A percentile compares a stretch with the other conserved stretches of the same genome.
Conservation (phyloP, 1,139 yeast species). For the Geotrichum europaeum region DNA sequence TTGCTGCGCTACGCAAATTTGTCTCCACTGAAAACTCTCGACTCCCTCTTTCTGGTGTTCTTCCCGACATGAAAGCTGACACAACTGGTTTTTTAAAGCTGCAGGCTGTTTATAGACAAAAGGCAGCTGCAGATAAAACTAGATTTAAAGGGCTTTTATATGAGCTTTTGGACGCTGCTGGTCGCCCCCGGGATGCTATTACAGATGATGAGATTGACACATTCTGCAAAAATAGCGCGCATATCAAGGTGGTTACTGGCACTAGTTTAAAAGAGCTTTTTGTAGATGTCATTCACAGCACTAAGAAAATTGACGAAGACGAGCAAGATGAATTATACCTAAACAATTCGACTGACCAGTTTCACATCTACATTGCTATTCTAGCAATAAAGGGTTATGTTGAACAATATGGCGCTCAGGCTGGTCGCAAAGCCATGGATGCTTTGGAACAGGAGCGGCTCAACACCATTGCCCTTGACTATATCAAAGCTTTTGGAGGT, state of each 20-base stretch:
- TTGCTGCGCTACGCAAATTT: conserved; percentile 51
- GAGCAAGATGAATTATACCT: not conserved
- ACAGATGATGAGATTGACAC: conserved; percentile 39
- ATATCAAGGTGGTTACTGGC: conserved; percentile 35
- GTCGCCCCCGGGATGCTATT: conserved; percentile 29
- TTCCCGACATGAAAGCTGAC: conserved; percentile 89
- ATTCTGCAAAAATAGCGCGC: conserved; percentile 56
- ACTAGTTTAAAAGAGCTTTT: conserved; percentile 4
- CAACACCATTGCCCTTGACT: conserved; percentile 18
- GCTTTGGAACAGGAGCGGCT: conserved; percentile 12
- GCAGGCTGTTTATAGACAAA: conserved; percentile 48
- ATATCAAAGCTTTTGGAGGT: conserved; percentile 18
- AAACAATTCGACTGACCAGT: conserved; percentile 17
- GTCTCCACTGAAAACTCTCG: conserved; percentile 31
- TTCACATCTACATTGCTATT: conserved; percentile 27
- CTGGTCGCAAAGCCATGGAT: conserved; percentile 17
- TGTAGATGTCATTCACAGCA: conserved; percentile 10
- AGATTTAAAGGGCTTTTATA: conserved; percentile 38
- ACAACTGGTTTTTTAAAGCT: conserved; percentile 56
- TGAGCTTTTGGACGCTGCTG: conserved; percentile 30
- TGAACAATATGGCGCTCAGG: conserved; percentile 21
- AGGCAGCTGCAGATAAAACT: conserved; percentile 49
- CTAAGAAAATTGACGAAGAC: not conserved
- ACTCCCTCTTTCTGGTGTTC: conserved; percentile 65
- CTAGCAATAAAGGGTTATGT: conserved; percentile 24